phyloP scores from a whole-genome alignment of 2,329 filamentous ascomycete genomes.

The Colletotrichum eremochloae region DNA sequence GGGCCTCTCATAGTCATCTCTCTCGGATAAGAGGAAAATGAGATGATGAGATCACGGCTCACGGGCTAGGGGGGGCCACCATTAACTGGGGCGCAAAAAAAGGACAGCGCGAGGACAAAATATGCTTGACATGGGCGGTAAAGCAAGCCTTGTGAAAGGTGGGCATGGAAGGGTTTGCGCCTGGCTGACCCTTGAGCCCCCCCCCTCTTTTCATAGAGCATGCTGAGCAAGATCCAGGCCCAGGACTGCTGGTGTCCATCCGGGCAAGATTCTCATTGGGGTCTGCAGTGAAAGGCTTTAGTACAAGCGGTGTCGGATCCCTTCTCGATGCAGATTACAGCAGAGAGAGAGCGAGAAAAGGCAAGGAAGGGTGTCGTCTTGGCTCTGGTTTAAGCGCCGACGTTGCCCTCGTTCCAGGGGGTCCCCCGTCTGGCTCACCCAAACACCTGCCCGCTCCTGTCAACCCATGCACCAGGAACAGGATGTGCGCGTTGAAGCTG shows the following conservation, averaged over 20 bases:
- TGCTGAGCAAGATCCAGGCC: conserved; percentile 19
- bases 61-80: conserved; percentile 42
- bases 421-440: conserved; percentile 34
- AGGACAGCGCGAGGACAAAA: conserved; percentile 23
- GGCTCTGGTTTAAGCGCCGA: conserved; percentile 42
- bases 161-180: conserved; percentile 37
- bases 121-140: conserved; percentile 52
- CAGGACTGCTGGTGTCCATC: conserved; percentile 19
- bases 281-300: conserved; percentile 38
- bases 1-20: conserved; percentile 7
- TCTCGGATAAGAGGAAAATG: conserved; percentile 35
- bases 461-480: conserved; percentile 33
- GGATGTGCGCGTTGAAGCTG: conserved; percentile 28
- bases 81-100: conserved; percentile 39
- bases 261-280: conserved; percentile 29
- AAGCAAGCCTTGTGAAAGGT: conserved; percentile 56
- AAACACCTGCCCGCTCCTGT: conserved; percentile 24
- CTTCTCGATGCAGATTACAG: conserved; percentile 5
- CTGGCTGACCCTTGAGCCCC: conserved; percentile 17
- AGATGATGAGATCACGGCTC: conserved; percentile 41
- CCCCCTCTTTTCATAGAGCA: background rate
- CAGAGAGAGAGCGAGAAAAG: conserved; percentile 13
- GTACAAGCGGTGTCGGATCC: conserved; percentile 31
- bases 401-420: conserved; percentile 35
- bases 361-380: conserved; percentile 28